Evolutionary conservation across 2,329 filamentous ascomycete species (phyloP).

Genomic region (Parastagonospora avenae): DNA sequence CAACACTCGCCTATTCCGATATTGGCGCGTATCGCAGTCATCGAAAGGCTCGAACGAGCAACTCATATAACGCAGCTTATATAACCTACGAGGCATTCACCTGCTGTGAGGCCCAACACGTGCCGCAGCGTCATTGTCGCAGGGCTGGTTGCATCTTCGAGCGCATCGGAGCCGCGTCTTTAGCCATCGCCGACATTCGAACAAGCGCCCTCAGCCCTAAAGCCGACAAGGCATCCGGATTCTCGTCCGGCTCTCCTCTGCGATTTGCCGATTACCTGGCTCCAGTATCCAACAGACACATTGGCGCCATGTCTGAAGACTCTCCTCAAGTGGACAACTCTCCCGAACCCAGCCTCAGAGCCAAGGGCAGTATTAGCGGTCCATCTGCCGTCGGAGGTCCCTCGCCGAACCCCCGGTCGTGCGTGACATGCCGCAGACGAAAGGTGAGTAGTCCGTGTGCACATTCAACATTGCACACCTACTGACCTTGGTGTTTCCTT

Average conservation of each 20-base stretch:
- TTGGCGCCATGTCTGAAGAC: constrained; percentile 33
- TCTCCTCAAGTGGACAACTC: constrained; percentile 19
- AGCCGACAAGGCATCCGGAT: not conserved
- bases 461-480: not conserved
- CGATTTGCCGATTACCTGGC: not conserved
- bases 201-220: not conserved
- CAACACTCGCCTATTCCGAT: no score
- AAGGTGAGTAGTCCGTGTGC: constrained; percentile 49
- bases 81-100: no score
- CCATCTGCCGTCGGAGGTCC: constrained; percentile 13
- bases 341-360: constrained; percentile 25
- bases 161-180: not conserved
- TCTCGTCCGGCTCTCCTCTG: constrained; percentile 5
- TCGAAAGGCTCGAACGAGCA: no score
- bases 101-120: no score
- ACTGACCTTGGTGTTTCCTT: not conserved
- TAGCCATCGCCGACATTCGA: not conserved
- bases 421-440: constrained; percentile 49
- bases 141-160: not conserved
- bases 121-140: not conserved
- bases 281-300: not conserved
- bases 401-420: constrained; percentile 39
- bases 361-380: constrained; percentile 22
- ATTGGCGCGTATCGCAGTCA: no score
- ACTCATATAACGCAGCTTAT: no score